Evolutionary conservation across 495 filamentous ascomycete species (phyloP), one percentile per base, ranked within the genome.

Genomic region (Delitschia confertaspora): DNA sequence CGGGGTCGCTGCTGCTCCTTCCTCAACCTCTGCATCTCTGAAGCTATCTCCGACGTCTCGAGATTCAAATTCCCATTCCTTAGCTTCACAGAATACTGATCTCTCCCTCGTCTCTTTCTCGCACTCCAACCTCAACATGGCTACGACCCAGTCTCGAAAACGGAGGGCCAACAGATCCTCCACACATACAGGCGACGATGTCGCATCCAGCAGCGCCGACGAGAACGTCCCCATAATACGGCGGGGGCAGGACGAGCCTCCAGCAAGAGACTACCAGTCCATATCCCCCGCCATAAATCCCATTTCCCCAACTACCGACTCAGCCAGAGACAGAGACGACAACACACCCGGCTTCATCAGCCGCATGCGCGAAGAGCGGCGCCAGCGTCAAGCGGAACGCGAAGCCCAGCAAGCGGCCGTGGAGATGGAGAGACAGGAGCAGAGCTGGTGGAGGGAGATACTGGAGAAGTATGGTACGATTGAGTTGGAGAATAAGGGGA

Each of bases 401-500:
- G 35, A 51, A 38, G 45, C 48, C 19, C 33, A 58, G 50, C 34
- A 37, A 31, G 35, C 36, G 18, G 54, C 48, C 7, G 45, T 30
- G 9, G 29, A 49, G 10, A 53, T 30, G 23, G 60, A 53, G 36
- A 53, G 60, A n/a, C 53, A 59, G 22, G 53, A 59, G 20, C 33
- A 39, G 10, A 35, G 50, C 1, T 75, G 77, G 72, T 75, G 67
- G 61, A 65, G 59, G 49, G 60, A 59, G 24, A 45, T 72, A 4
- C 56, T 84, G 25, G 73, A 76, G 17, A 83, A 81, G 48, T 84
- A 89, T 53, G 85, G 83, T 39, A 80, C 76, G 32, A 71, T 98
- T 34, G 89, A 95, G 60, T 64, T 98, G 32, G 91, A 98, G 59
- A 98, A 96, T 55, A 95, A 95, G 61, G 93, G 89, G 11, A 89